These are phyloP conservation scores for Theobroma cacao DNA, from an alignment of 345 rosid genomes.

Conservation along the genomic window DNA sequence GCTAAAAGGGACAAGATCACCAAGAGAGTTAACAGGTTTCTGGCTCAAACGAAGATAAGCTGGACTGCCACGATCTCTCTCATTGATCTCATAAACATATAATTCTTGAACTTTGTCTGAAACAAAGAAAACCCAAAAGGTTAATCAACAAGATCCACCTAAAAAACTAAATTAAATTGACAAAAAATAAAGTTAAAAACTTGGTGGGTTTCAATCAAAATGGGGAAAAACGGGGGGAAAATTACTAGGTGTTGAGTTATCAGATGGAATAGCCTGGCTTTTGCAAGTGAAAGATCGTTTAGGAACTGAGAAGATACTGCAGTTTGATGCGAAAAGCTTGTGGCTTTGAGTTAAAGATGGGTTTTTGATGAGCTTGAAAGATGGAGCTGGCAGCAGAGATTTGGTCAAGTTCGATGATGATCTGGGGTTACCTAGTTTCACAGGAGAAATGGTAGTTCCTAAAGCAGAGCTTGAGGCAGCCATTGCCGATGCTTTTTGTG, in stretches of 20 bases:
- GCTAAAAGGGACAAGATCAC: slow-evolving; percentile 89
- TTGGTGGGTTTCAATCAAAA: neutral
- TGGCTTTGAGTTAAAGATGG: slow-evolving; percentile 15
- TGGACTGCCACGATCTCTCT: slow-evolving; percentile 88
- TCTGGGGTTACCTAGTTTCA: slow-evolving; percentile 19
- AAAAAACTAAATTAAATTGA: no score
- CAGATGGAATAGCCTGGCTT: slow-evolving; percentile 35
- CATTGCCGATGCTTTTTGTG: slow-evolving; percentile 17
- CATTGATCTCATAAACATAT: slow-evolving; percentile 75
- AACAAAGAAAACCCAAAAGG: neutral
- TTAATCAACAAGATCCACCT: neutral
- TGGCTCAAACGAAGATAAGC: slow-evolving; percentile 72
- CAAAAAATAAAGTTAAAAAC: neutral
- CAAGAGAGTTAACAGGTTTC: slow-evolving; percentile 74
- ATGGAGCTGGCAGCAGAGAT: neutral
- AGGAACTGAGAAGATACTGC: slow-evolving; percentile 9
- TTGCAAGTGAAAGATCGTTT: slow-evolving; percentile 46
- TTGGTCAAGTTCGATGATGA: slow-evolving; percentile 9
- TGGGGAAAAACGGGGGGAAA: neutral
- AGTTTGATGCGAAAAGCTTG: slow-evolving; percentile 6
- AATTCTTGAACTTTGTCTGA: slow-evolving; percentile 68
- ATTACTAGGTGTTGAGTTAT: slow-evolving; percentile 34
- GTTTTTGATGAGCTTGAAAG: slow-evolving; percentile 14
- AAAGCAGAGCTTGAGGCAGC: slow-evolving; percentile 33
- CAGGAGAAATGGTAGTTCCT: slow-evolving; percentile 23